phyloP scores from a whole-genome alignment of 371 early-diverging fungal species.

The Capillidium rhysosporum region DNA sequence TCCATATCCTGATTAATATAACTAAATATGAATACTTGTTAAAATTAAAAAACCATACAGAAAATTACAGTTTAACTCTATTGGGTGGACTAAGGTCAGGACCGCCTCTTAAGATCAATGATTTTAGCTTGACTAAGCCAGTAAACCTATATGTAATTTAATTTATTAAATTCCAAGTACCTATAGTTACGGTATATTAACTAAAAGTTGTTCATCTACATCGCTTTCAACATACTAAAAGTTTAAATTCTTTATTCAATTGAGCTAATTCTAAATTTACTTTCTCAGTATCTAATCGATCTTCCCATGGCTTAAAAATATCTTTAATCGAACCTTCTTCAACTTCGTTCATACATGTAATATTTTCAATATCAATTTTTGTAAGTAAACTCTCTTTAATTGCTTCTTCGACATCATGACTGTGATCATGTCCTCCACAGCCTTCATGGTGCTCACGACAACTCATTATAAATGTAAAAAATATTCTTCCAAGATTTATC shows the following conservation, averaged over 20 bases:
- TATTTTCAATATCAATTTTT: slow-evolving; percentile 57
- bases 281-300: slow-evolving; percentile 44
- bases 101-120: slow-evolving; percentile 56
- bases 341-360: slow-evolving; percentile 62
- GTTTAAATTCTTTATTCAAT: not conserved
- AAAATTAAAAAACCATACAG: no score
- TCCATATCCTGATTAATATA: slow-evolving; percentile 71
- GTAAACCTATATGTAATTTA: slow-evolving; percentile 35
- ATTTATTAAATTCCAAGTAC: not conserved
- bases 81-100: slow-evolving; percentile 42
- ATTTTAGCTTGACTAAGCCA: slow-evolving; percentile 72
- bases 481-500: no score
- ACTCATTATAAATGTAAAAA: slow-evolving; percentile 15
- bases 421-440: slow-evolving; percentile 38
- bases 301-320: slow-evolving; percentile 72
- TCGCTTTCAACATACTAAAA: slow-evolving; percentile 59
- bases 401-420: slow-evolving; percentile 49
- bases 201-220: slow-evolving; percentile 73
- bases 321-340: slow-evolving; percentile 39
- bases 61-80: slow-evolving; percentile 46
- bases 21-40: no score
- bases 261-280: slow-evolving; percentile 16
- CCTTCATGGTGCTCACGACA: slow-evolving; percentile 23
- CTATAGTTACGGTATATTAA: slow-evolving; percentile 52
- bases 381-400: slow-evolving; percentile 56